Conservation (phyloP, 306 rosid species). For the Carpinus viminea region DNA sequence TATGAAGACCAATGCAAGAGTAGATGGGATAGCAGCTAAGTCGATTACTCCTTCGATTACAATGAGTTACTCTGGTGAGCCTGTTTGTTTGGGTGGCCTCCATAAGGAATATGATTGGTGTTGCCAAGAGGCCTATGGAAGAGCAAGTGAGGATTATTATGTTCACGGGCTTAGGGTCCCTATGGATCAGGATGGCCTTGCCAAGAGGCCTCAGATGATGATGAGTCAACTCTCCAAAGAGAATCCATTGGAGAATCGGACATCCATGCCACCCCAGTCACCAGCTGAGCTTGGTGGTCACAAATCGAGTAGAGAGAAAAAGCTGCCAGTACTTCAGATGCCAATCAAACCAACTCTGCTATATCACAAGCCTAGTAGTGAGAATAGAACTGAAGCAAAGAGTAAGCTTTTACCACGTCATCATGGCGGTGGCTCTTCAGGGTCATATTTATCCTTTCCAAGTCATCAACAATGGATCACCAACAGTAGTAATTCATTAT, state of each 20-base stretch:
- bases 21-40: background rate
- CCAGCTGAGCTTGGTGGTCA: background rate
- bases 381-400: background rate
- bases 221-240: background rate
- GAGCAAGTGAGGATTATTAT: conserved; percentile 31
- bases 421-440: conserved; percentile 30
- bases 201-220: background rate
- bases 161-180: conserved; percentile 60
- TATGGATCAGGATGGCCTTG: conserved; percentile 3
- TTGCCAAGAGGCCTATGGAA: no score
- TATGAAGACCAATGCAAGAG: conserved; percentile 18
- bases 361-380: conserved; percentile 31
- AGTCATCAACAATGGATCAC: conserved; percentile 26
- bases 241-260: no score
- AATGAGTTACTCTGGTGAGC: conserved; percentile 3
- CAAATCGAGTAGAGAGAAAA: conserved; percentile 16
- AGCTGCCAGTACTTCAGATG: conserved; percentile 19
- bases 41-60: background rate
- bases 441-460: conserved; percentile 5
- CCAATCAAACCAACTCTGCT: conserved; percentile 45
- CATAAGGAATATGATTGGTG: conserved; percentile 16
- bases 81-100: conserved; percentile 5
- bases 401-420: conserved; percentile 13
- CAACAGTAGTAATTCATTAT: conserved; percentile 19
- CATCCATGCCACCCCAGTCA: no score